Percentiles rank a stretch among this genome's conserved stretches.
phyloP scores from a whole-genome alignment of 768 basidiomycete genomes.

The Ramaria sp. region DNA sequence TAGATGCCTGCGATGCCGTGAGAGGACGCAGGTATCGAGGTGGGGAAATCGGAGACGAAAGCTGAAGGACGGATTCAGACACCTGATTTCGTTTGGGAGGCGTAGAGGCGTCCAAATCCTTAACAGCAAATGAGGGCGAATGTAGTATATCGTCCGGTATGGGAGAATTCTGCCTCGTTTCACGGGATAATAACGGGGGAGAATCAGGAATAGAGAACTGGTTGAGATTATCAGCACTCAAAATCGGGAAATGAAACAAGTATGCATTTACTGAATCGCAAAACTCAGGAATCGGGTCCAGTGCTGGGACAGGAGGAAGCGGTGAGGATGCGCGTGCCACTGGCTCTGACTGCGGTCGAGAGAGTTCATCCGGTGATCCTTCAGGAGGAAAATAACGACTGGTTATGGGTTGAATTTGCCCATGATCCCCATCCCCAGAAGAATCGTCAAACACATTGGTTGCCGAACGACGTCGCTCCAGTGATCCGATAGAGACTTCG shows the following conservation, averaged over 20 bases:
- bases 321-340: not conserved
- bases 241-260: not conserved
- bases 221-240: not conserved
- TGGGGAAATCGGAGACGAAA: slow-evolving; percentile 7
- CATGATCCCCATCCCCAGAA: not conserved
- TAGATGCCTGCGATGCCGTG: not conserved
- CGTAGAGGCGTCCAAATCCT: not conserved
- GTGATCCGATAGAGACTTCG: not conserved
- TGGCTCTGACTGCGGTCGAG: not conserved
- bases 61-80: not conserved
- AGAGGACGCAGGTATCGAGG: not conserved
- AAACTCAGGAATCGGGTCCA: slow-evolving; percentile 4
- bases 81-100: not conserved
- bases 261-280: not conserved
- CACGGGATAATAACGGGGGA: not conserved
- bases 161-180: not conserved
- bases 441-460: not conserved
- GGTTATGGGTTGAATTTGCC: not conserved
- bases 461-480: not conserved
- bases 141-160: not conserved
- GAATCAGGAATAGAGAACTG: slow-evolving; percentile 1
- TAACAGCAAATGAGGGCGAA: slow-evolving; percentile 1
- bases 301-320: not conserved
- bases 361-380: not conserved
- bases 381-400: not conserved